These are phyloP conservation scores for Pseudogymnoascus sp. DNA, from an alignment of 2,329 filamentous ascomycete species.

Conservation along the genomic window DNA sequence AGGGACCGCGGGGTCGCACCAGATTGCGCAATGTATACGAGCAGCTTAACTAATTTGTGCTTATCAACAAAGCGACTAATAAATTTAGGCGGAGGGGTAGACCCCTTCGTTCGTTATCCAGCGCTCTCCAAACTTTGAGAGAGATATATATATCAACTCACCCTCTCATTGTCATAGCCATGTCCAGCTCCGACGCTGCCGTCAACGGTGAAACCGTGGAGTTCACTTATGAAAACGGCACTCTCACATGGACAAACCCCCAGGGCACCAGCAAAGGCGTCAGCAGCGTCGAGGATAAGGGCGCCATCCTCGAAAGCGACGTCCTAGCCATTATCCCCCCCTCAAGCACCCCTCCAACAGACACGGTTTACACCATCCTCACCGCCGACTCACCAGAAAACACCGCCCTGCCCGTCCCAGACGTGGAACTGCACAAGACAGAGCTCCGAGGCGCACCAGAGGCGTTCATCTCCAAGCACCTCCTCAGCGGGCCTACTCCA, in stretches of 20 bases:
- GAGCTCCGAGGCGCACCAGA: not conserved
- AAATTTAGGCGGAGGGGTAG: not conserved
- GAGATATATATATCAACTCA: not conserved
- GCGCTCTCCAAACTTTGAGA: not conserved
- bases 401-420: not conserved
- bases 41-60: not conserved
- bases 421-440: not conserved
- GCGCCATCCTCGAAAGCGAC: not conserved
- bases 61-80: not conserved
- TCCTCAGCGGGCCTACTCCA: not conserved
- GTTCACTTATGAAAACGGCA: not conserved
- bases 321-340: not conserved
- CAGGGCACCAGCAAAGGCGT: slow-evolving; percentile 11
- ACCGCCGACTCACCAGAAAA: not conserved
- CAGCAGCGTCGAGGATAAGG: slow-evolving; percentile 14
- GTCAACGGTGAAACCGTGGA: not conserved
- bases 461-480: not conserved
- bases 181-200: not conserved
- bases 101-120: not conserved
- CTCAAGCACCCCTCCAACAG: not conserved
- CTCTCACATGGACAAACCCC: not conserved
- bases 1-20: not conserved
- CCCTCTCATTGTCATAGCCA: not conserved
- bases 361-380: not conserved
- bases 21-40: not conserved